Evolutionary conservation across 2,329 filamentous ascomycete species (phyloP), one percentile per base, ranked within the genome.

Genomic region (Colletotrichum sp.): DNA sequence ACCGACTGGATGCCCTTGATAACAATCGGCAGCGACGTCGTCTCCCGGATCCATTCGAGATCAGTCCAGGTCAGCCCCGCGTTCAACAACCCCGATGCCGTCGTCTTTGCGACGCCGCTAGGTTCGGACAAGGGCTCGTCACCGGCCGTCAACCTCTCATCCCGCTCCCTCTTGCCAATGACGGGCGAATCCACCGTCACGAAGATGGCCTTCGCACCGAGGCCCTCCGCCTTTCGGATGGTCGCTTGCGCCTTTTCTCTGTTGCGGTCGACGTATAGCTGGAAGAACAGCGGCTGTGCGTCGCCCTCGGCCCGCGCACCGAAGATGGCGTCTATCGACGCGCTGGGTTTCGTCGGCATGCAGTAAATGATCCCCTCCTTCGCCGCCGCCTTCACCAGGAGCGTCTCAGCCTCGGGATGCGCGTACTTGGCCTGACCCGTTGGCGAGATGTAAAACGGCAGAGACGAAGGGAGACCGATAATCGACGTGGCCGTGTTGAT

Each of bases 1-100:
- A 90, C 89, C 8, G 89, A 90, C 84, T 95, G 93, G 15, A 95
- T 90, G 0, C 93, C 93, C 82, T 95, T 95, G 32, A 95, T 60
- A 77, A 93, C 85, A 85, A 95, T 77, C 79, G 92, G 85, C 90
- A 89, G 74, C 85, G 84, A 81, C 85, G 88, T 86, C 3, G 72
- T 72, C 18, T 66, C 63, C 8, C 92, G 90, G 28, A 95, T 81
- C 92, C 93, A 95, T 5, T 87, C 84, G 1, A 95, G 86, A 80
- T 94, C 93, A 44, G 90, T 87, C 93, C 93, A 77, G 15, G 95
- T 88, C 21, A 92, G 84, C 16, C 88, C 87, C 5, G 90, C 79
- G 80, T 93, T 91, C 79, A 93, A 81, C 89, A 90, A 24, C 82
- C 80, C 90, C 88, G 88, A 92, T 87, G 75, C 89, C 83, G 75